phyloP scores from a whole-genome alignment of 2,329 filamentous ascomycete species.

The Cytospora mali region DNA sequence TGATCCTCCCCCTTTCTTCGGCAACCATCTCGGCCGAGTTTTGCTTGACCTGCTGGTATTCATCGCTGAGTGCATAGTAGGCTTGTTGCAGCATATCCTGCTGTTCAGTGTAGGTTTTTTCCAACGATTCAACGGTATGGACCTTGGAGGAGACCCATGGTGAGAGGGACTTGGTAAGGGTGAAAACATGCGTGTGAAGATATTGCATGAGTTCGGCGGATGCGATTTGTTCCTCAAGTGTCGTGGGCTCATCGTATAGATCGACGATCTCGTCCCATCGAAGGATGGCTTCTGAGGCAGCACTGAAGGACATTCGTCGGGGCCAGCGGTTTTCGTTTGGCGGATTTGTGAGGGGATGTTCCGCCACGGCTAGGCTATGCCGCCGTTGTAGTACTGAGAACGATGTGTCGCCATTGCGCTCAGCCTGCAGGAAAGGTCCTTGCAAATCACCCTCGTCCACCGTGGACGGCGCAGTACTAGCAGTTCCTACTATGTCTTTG shows the following conservation, averaged over 20 bases:
- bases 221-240: constrained; percentile 40
- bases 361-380: constrained; percentile 54
- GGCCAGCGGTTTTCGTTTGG: constrained; percentile 67
- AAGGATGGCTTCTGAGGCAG: constrained; percentile 74
- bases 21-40: constrained; percentile 69
- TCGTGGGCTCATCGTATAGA: constrained; percentile 32
- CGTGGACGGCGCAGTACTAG: constrained; percentile 61
- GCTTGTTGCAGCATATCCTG: constrained; percentile 66
- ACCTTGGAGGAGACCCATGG: constrained; percentile 66
- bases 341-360: constrained; percentile 35
- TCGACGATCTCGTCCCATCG: constrained; percentile 62
- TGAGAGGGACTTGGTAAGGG: constrained; percentile 55
- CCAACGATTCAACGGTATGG: constrained; percentile 57
- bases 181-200: constrained; percentile 56
- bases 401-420: constrained; percentile 47
- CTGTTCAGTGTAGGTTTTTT: constrained; percentile 64
- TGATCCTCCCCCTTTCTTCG: constrained; percentile 68
- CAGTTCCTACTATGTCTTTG: constrained; percentile 46
- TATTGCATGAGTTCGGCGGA: constrained; percentile 57
- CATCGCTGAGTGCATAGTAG: constrained; percentile 71
- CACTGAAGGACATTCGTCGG: constrained; percentile 73
- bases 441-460: constrained; percentile 63
- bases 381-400: constrained; percentile 62
- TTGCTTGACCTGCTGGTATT: constrained; percentile 68
- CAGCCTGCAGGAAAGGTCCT: constrained; percentile 52